Conservation (phyloP, 2,329 filamentous ascomycete species). For the Penicillium sp. region DNA sequence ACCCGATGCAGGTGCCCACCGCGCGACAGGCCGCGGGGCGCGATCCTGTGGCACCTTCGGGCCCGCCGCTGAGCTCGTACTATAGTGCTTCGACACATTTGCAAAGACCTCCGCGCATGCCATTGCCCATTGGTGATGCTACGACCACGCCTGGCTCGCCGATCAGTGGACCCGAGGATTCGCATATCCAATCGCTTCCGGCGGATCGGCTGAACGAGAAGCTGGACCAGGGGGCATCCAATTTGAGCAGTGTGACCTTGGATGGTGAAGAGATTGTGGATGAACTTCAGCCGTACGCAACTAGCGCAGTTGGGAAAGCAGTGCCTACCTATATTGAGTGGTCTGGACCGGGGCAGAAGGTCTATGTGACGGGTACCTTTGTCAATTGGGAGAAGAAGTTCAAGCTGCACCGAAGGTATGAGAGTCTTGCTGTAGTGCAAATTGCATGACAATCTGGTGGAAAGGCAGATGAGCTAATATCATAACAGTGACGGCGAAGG, state of each 20-base stretch:
- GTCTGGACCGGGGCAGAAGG: constrained; percentile 80
- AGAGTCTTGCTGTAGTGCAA: constrained; percentile 34
- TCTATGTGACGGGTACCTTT: constrained; percentile 97
- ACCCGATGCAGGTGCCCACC: constrained; percentile 48
- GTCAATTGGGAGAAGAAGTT: constrained; percentile 98
- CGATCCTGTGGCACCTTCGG: constrained; percentile 49
- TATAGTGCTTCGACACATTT: constrained; percentile 50
- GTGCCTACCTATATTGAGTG: constrained; percentile 88
- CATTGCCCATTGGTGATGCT: constrained; percentile 92
- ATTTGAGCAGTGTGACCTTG: constrained; percentile 60
- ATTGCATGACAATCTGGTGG: constrained; percentile 21
- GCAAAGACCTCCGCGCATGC: constrained; percentile 78
- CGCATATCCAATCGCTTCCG: constrained; percentile 53
- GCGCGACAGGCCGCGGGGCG: constrained; percentile 38
- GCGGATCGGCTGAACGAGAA: constrained; percentile 56
- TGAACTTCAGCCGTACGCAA: constrained; percentile 68
- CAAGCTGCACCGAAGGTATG: constrained; percentile 82
- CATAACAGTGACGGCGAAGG: constrained; percentile 49
- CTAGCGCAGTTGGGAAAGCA: constrained; percentile 75
- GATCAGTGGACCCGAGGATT: constrained; percentile 75
- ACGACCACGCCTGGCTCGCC: constrained; percentile 88
- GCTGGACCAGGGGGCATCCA: constrained; percentile 62
- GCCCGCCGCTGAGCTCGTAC: constrained; percentile 56
- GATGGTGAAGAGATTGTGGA: constrained; percentile 79
- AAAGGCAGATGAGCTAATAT: constrained; percentile 18